Evolutionary conservation across 83 land plant genomes (phyloP).

Genomic region (Larix sibirica): DNA sequence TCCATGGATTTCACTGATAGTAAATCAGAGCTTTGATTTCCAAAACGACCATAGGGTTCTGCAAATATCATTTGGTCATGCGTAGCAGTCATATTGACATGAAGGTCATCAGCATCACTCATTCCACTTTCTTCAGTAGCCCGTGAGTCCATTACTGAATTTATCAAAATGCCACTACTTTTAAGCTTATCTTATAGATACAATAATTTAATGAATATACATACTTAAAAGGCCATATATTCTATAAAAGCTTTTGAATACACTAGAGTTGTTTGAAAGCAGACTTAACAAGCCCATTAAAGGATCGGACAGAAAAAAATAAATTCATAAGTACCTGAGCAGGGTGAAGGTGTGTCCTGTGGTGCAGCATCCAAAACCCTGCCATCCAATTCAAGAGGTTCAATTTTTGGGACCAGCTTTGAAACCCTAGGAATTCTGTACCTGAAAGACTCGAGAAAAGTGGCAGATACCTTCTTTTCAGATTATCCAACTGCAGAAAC

Average conservation of each 20-base stretch:
- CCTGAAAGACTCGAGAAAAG: slow-evolving; percentile 26
- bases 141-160: slow-evolving; percentile 35
- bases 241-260: neutral
- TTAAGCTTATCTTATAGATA: neutral
- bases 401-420: slow-evolving; percentile 22
- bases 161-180: neutral
- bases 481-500: slow-evolving; percentile 12
- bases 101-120: slow-evolving; percentile 38
- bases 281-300: neutral
- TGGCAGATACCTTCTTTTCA: slow-evolving; percentile 21
- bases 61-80: neutral
- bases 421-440: slow-evolving; percentile 23
- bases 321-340: slow-evolving; percentile 54
- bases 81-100: slow-evolving; percentile 7
- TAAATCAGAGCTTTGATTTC: neutral
- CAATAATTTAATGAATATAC: neutral
- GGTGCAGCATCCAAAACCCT: slow-evolving; percentile 26
- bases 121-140: slow-evolving; percentile 25
- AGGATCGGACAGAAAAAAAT: neutral
- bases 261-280: neutral
- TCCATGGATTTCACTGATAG: neutral
- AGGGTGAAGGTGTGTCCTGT: slow-evolving; percentile 52
- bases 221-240: neutral
- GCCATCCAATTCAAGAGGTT: slow-evolving; percentile 26
- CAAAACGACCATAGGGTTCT: neutral